phyloP scores from a whole-genome alignment of 2,329 filamentous ascomycete genomes.

The Graphiopsis chlorocephala region DNA sequence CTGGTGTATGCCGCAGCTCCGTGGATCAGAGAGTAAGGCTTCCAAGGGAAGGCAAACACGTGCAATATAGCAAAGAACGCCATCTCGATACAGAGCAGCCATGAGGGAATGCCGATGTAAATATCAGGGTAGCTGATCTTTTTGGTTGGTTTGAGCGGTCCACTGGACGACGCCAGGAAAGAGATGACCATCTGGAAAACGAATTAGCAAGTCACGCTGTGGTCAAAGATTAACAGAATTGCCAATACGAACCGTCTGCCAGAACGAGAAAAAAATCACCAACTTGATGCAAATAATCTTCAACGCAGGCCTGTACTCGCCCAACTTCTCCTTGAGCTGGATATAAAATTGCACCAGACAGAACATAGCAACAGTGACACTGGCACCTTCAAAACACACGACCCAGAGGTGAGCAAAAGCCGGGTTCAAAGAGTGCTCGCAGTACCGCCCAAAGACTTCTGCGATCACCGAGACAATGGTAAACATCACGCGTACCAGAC shows the following conservation, averaged over 20 bases:
- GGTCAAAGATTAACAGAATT: neutral
- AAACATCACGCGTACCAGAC: slow-evolving; percentile 75
- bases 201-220: slow-evolving; percentile 10
- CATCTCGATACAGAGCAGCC: slow-evolving; percentile 83
- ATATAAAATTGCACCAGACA: slow-evolving; percentile 84
- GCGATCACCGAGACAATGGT: slow-evolving; percentile 74
- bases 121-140: slow-evolving; percentile 70
- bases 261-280: slow-evolving; percentile 88
- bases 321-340: slow-evolving; percentile 67
- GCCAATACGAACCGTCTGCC: slow-evolving; percentile 59
- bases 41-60: slow-evolving; percentile 77
- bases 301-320: slow-evolving; percentile 68
- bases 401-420: slow-evolving; percentile 85
- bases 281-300: slow-evolving; percentile 87
- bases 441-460: slow-evolving; percentile 68
- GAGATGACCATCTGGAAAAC: slow-evolving; percentile 53
- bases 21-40: slow-evolving; percentile 57
- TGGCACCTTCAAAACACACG: slow-evolving; percentile 65
- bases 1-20: slow-evolving; percentile 25
- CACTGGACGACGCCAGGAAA: slow-evolving; percentile 58
- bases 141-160: slow-evolving; percentile 61
- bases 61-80: slow-evolving; percentile 74
- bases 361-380: slow-evolving; percentile 83
- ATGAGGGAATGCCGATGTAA: slow-evolving; percentile 73
- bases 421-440: slow-evolving; percentile 73